Evolutionary conservation across 2,329 filamentous ascomycete species (phyloP), one percentile per base, ranked within the genome.

Genomic region (Zymoseptoria tritici): DNA sequence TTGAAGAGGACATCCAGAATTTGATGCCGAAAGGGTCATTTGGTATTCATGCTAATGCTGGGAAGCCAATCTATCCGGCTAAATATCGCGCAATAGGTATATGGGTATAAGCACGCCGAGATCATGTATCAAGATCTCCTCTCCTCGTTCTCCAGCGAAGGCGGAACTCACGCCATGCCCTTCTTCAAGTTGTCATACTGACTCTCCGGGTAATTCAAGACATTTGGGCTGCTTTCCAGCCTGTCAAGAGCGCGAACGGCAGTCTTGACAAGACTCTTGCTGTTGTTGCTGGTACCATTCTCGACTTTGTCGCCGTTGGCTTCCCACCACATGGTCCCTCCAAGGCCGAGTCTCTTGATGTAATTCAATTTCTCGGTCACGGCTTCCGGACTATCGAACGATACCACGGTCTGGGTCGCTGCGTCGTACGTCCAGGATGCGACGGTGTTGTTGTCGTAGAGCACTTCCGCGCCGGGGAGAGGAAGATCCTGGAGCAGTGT

Each of bases 301-400:
- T 21, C 42, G 2, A 74, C 70, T 70, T 85, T 86, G 72, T 97
- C 93, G 0, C 84, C 86, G 70, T 88, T 93, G 68, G 85, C 89
- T 77, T 97, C 92, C 90, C 90, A 95, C 91, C 91, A 97, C 92
- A 97, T 97, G 20, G 83, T 90, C n/a, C 93, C 93, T 1, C 91
- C 92, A 0, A 97, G 80, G 0, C 83, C 79, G 52, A 81, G 78
- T 21, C 81, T 72, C 69, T 79, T 81, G 70, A 97, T 83, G 72
- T 85, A 96, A 7, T 83, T 77, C 1, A 85, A 84, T 79, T 97
- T 97, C 65, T 76, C 72, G 66, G 78, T 77, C 2, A 85, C 87
- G 73, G 91, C 84, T 2, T 78, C 76, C 0, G 85, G 81, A 1
- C 85, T 93, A 64, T 85, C 83, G 66, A 96, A 97, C 49, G 83